Conservation (phyloP, 805 yeast genomes). For the Nakazawaea anatomiae region DNA sequence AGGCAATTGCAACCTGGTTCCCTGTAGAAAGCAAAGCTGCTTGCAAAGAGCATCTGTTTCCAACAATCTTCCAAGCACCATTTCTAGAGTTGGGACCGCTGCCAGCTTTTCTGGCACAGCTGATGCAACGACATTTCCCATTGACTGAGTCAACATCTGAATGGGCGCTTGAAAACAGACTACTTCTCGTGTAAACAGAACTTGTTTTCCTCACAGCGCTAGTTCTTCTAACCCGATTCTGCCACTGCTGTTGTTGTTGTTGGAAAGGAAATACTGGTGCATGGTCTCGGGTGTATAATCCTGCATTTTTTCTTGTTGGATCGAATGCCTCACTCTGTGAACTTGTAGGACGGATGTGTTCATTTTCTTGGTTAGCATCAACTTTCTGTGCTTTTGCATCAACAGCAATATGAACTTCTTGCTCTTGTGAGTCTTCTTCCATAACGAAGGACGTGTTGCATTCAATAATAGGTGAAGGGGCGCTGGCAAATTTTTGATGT, state of each 20-base stretch:
- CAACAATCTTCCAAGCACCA: conserved; percentile 1
- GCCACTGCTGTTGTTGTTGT: neutral
- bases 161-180: neutral
- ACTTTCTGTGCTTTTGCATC: too few relatives aligned
- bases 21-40: conserved; percentile 7
- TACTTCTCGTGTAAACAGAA: neutral
- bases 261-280: neutral
- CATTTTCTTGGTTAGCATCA: too few relatives aligned
- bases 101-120: neutral
- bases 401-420: neutral
- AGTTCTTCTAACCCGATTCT: neutral
- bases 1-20: neutral
- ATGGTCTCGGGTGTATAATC: too few relatives aligned
- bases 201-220: neutral
- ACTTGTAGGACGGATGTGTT: too few relatives aligned
- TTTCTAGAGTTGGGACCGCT: neutral
- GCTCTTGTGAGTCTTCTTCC: neutral
- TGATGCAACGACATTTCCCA: neutral
- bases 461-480: neutral
- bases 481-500: neutral
- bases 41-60: conserved; percentile 2
- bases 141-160: neutral
- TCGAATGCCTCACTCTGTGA: too few relatives aligned
- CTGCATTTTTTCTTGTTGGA: too few relatives aligned
- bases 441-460: neutral